Conservation (phyloP, 2,329 filamentous ascomycete genomes). For the Albophoma yamanashiensis region DNA sequence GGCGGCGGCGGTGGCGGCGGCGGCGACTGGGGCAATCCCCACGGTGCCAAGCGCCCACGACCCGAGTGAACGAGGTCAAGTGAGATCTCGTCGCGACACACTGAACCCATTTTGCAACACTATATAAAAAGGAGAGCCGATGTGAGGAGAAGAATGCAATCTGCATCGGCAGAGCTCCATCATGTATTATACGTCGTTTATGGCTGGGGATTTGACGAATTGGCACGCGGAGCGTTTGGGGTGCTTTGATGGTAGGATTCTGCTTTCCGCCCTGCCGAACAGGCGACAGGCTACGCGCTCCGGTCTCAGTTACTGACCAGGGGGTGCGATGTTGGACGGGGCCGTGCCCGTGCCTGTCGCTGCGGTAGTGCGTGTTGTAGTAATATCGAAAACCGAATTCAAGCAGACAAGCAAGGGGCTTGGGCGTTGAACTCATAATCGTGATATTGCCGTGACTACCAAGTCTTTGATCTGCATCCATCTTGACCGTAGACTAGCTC, state of each 20-base stretch:
- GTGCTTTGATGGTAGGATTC: background rate
- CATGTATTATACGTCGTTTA: conserved; percentile 4
- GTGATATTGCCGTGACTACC: conserved; percentile 8
- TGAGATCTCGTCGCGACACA: background rate
- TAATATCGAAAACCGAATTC: background rate
- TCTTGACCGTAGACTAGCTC: conserved; percentile 7
- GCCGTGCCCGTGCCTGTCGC: background rate
- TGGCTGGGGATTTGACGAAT: background rate
- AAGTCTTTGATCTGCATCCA: conserved; percentile 16
- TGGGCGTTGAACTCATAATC: conserved; percentile 4
- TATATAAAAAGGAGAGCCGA: background rate
- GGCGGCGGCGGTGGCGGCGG: conserved; percentile 27
- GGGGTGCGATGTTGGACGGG: background rate
- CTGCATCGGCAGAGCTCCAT: background rate
- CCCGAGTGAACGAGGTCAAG: conserved; percentile 40
- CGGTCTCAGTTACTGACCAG: background rate
- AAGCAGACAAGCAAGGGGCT: background rate
- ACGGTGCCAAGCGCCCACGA: conserved; percentile 68
- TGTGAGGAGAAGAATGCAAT: background rate
- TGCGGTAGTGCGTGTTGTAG: background rate
- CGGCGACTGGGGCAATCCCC: conserved; percentile 66
- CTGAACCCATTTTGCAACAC: background rate
- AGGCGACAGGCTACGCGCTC: background rate
- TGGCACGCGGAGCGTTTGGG: conserved; percentile 4
- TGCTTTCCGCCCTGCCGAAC: background rate